phyloP scores from a whole-genome alignment of 257 asterid species.

The Thymus mandschuricus region DNA sequence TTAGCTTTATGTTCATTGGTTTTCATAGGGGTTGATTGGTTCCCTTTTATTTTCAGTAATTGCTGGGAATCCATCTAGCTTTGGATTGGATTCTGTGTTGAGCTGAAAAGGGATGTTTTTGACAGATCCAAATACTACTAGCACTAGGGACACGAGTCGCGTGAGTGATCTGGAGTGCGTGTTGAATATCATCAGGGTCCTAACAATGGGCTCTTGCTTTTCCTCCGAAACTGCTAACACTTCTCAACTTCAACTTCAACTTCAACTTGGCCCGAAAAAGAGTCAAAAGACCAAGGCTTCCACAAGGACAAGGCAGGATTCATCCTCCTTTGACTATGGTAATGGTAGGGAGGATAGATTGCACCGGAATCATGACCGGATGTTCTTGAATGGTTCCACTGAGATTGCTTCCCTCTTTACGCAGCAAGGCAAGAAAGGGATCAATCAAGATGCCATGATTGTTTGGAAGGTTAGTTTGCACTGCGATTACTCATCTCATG shows the following conservation, averaged over 20 bases:
- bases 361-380: conserved; percentile 67
- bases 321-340: conserved; percentile 60
- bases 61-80: conserved; percentile 7
- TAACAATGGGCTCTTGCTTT: conserved; percentile 94
- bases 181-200: conserved; percentile 74
- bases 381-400: conserved; percentile 81
- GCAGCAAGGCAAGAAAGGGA: conserved; percentile 85
- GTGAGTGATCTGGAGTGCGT: conserved; percentile 78
- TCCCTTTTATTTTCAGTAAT: not conserved
- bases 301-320: conserved; percentile 44
- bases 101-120: conserved; percentile 31
- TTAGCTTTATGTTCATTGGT: too few relatives aligned
- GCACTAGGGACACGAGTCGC: conserved; percentile 44
- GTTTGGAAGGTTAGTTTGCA: conserved; percentile 86
- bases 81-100: conserved; percentile 27
- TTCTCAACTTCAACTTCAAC: too few relatives aligned
- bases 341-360: conserved; percentile 64
- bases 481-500: conserved; percentile 18
- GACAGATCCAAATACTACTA: conserved; percentile 62
- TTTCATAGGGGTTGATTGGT: conserved; percentile 3
- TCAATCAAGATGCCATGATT: conserved; percentile 93
- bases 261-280: too few relatives aligned
- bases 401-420: conserved; percentile 71
- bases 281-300: conserved; percentile 39
- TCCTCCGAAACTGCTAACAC: conserved; percentile 50